A percentile compares a stretch with the other conserved stretches of the same genome.
Conservation (phyloP, 805 yeast species). For the Phaffomyces antillensis region DNA sequence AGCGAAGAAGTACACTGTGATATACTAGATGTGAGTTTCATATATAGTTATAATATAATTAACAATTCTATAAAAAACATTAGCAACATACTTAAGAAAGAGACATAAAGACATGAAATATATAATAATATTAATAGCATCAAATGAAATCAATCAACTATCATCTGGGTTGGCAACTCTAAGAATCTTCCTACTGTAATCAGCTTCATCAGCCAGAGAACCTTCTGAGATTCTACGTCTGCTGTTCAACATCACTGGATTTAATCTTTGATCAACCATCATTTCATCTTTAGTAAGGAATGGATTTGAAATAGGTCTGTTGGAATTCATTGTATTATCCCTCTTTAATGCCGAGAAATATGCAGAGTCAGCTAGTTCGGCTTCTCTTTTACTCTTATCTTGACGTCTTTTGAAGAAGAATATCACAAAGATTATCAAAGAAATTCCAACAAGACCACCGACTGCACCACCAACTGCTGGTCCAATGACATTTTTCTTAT, state of each 20-base stretch:
- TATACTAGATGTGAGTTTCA: no score
- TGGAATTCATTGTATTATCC: slow-evolving; percentile 21
- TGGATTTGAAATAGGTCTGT: slow-evolving; percentile 43
- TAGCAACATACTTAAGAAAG: no score
- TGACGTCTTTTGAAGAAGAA: slow-evolving; percentile 32
- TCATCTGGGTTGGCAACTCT: slow-evolving; percentile 90
- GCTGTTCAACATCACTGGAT: slow-evolving; percentile 66
- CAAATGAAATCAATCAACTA: slow-evolving; percentile 22
- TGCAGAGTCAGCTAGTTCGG: slow-evolving; percentile 47
- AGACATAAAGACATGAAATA: no score
- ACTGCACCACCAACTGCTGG: slow-evolving; percentile 60
- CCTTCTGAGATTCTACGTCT: slow-evolving; percentile 82
- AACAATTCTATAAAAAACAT: no score
- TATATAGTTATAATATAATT: no score
- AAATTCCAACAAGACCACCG: slow-evolving; percentile 46
- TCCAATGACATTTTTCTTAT: slow-evolving; percentile 31
- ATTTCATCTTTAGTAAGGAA: slow-evolving; percentile 54
- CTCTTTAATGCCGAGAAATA: slow-evolving; percentile 53
- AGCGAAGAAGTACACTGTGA: no score
- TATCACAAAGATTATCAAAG: slow-evolving; percentile 32
- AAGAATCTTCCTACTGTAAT: slow-evolving; percentile 70
- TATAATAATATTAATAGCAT: no score
- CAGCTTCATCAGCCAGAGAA: slow-evolving; percentile 78
- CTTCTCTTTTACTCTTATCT: slow-evolving; percentile 29
- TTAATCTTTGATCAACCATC: slow-evolving; percentile 54